These are phyloP conservation scores for Gynostemma pentaphyllum DNA, from an alignment of 306 rosid genomes.

Conservation along the genomic window DNA sequence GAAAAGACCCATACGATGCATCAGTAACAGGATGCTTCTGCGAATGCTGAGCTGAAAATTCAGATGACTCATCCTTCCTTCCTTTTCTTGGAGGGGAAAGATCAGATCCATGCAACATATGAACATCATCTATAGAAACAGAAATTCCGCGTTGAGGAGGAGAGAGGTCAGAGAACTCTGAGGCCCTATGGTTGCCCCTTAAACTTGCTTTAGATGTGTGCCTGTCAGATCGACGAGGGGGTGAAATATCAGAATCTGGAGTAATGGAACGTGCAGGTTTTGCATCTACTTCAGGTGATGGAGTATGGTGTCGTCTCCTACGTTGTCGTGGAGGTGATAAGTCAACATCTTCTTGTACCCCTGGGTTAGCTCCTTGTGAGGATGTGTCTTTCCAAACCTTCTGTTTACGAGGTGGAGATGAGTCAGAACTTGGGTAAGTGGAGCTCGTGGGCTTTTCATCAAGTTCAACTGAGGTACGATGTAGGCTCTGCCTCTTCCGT, in stretches of 20 bases:
- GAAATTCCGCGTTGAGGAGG: slow-evolving; percentile 30
- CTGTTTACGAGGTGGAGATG: slow-evolving; percentile 31
- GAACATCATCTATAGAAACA: slow-evolving; percentile 27
- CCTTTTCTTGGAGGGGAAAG: slow-evolving; percentile 64
- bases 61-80: slow-evolving; percentile 22
- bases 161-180: slow-evolving; percentile 35
- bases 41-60: slow-evolving; percentile 16
- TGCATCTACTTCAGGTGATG: slow-evolving; percentile 14
- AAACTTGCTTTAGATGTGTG: slow-evolving; percentile 9
- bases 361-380: slow-evolving; percentile 32
- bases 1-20: slow-evolving; percentile 24
- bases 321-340: slow-evolving; percentile 40
- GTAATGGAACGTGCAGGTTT: background rate
- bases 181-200: slow-evolving; percentile 11
- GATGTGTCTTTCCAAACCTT: slow-evolving; percentile 37
- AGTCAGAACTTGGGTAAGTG: slow-evolving; percentile 14
- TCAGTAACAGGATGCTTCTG: slow-evolving; percentile 6
- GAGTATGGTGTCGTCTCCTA: slow-evolving; percentile 29
- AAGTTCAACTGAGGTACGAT: slow-evolving; percentile 42
- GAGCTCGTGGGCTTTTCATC: slow-evolving; percentile 8
- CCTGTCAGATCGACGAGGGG: slow-evolving; percentile 17
- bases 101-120: slow-evolving; percentile 25
- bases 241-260: slow-evolving; percentile 23
- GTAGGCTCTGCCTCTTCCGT: slow-evolving; percentile 13
- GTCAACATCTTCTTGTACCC: slow-evolving; percentile 23